phyloP scores from a whole-genome alignment of 2,329 filamentous ascomycete genomes.

The Alternaria sp. region DNA sequence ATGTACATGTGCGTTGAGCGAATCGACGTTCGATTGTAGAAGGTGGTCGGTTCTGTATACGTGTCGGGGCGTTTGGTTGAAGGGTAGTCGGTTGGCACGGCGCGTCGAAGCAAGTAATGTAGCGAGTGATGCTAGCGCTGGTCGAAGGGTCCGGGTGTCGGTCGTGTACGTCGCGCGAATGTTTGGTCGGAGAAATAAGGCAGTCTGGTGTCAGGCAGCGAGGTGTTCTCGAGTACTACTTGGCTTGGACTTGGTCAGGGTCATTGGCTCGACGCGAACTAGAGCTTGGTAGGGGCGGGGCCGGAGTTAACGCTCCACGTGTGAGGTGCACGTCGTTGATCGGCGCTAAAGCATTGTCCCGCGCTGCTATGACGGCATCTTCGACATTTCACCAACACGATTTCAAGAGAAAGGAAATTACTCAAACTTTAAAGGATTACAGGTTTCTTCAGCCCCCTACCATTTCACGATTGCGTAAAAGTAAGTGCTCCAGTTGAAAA shows the following conservation, averaged over 20 bases:
- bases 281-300: constrained; percentile 12
- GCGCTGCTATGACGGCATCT: constrained; percentile 28
- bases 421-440: neutral
- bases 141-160: constrained; percentile 1
- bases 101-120: constrained; percentile 18
- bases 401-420: neutral
- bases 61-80: neutral
- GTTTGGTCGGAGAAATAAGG: neutral
- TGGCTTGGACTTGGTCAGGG: neutral
- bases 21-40: neutral
- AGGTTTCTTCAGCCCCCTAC: neutral
- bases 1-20: neutral
- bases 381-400: constrained; percentile 8
- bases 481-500: neutral
- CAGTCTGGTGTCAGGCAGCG: neutral
- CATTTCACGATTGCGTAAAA: neutral
- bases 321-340: constrained; percentile 19
- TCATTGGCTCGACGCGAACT: constrained; percentile 12
- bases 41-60: neutral
- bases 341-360: constrained; percentile 12
- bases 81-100: constrained; percentile 8
- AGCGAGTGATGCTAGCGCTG: constrained; percentile 16
- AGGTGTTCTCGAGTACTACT: neutral
- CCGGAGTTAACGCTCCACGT: constrained; percentile 22
- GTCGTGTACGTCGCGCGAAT: neutral